Conservation (phyloP, 225 moss, liverwort and hornwort species). For the Polytrichum commune region DNA sequence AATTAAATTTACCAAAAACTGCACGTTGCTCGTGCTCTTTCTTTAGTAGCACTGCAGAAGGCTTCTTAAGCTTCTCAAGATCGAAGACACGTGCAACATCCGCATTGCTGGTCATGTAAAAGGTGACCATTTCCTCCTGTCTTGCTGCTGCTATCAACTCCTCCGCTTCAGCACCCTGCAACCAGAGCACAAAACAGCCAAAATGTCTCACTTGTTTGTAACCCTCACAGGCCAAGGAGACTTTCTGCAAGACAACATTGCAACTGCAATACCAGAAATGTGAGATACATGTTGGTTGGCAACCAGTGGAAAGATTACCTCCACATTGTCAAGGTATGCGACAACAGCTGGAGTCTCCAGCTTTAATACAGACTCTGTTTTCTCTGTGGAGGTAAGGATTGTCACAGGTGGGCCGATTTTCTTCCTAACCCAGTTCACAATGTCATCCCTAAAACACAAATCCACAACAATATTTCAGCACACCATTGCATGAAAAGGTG, state of each 20-base stretch:
- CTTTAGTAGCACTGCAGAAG: conserved; percentile 25
- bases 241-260: no score
- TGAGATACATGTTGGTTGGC: no score
- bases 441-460: conserved; percentile 49
- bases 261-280: no score
- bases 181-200: no score
- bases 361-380: conserved; percentile 39
- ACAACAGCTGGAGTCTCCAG: conserved; percentile 37
- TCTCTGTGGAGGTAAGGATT: conserved; percentile 31
- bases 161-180: conserved; percentile 38
- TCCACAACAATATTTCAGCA: conserved; percentile 4
- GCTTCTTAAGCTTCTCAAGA: conserved; percentile 24
- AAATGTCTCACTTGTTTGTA: no score
- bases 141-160: conserved; percentile 42
- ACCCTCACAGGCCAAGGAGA: no score
- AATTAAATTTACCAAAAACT: conserved; percentile 23
- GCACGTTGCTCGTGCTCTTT: conserved; percentile 26
- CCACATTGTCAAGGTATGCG: conserved; percentile 39
- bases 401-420: conserved; percentile 48
- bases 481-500: neutral
- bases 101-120: conserved; percentile 43
- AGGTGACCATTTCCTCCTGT: conserved; percentile 40
- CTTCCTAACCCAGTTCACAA: conserved; percentile 54
- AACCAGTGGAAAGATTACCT: conserved; percentile 10
- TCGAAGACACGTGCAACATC: conserved; percentile 42